Evolutionary conservation across 495 filamentous ascomycete species (phyloP).

Genomic region (Astrothelium subdiscretum): DNA sequence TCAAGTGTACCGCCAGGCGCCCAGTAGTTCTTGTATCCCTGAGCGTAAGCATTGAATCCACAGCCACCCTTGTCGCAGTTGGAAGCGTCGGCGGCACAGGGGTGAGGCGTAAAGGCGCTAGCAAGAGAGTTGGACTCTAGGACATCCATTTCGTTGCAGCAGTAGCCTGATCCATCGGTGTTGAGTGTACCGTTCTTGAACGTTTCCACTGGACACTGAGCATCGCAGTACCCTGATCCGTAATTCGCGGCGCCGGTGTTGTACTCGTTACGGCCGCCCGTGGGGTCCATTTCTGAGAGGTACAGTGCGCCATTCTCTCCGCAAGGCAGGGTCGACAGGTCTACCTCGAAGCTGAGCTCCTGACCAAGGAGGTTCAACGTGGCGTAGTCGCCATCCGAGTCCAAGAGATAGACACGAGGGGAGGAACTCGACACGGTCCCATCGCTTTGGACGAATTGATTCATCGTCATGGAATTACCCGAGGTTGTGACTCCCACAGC

Average conservation of each 20-base stretch:
- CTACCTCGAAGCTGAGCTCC: conserved; percentile 61
- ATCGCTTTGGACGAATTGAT: conserved; percentile 14
- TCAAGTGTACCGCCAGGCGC: conserved; percentile 49
- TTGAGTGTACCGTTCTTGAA: conserved; percentile 37
- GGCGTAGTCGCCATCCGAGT: conserved; percentile 37
- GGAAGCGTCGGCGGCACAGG: conserved; percentile 43
- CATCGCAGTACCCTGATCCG: conserved; percentile 69
- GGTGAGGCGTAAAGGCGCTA: conserved; percentile 49
- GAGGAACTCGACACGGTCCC: conserved; percentile 16
- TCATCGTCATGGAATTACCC: conserved; percentile 17
- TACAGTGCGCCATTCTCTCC: conserved; percentile 63
- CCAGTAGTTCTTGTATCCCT: conserved; percentile 53
- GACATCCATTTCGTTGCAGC: conserved; percentile 65
- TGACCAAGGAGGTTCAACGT: conserved; percentile 45
- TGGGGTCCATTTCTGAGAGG: conserved; percentile 51
- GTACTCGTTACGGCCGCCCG: conserved; percentile 43
- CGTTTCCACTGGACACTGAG: conserved; percentile 53
- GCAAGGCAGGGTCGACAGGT: conserved; percentile 52
- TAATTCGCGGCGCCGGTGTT: conserved; percentile 61
- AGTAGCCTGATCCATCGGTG: conserved; percentile 58
- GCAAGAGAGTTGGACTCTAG: conserved; percentile 59
- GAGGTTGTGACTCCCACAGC: conserved; percentile 20
- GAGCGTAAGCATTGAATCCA: conserved; percentile 66
- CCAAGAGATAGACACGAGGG: conserved; percentile 29
- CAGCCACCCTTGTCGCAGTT: conserved; percentile 69